phyloP scores from a whole-genome alignment of 140 eudicot species.

The Oenanthe javanica region DNA sequence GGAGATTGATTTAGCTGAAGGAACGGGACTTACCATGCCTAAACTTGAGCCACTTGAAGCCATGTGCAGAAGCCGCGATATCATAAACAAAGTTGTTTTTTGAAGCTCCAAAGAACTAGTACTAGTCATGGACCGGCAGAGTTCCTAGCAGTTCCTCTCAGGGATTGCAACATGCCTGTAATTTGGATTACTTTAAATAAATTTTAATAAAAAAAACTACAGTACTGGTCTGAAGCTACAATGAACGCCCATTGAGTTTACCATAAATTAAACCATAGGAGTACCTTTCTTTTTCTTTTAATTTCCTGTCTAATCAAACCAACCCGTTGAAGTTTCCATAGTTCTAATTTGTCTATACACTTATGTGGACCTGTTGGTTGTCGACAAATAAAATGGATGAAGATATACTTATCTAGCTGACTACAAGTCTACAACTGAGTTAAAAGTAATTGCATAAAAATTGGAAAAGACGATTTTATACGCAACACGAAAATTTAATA shows the following conservation, averaged over 20 bases:
- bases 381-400: background rate
- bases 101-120: background rate
- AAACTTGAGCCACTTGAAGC: slow-evolving; percentile 8
- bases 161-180: background rate
- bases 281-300: background rate
- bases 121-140: background rate
- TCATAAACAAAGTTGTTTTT: background rate
- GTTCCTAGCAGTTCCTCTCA: background rate
- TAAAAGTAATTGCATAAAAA: background rate
- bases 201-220: background rate
- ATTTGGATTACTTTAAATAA: background rate
- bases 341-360: background rate
- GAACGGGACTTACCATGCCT: slow-evolving; percentile 19
- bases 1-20: slow-evolving; percentile 24
- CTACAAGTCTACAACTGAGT: background rate
- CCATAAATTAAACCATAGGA: background rate
- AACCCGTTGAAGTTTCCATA: background rate
- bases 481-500: too few species aligned
- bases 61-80: slow-evolving; percentile 4
- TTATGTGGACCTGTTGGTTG: background rate
- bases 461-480: too few species aligned
- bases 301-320: background rate
- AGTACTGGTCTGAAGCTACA: background rate
- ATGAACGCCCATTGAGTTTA: too few species aligned
- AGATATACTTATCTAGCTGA: background rate